These are phyloP conservation scores for Bombardia bombarda DNA, from an alignment of 495 filamentous ascomycete genomes.

Conservation along the genomic window DNA sequence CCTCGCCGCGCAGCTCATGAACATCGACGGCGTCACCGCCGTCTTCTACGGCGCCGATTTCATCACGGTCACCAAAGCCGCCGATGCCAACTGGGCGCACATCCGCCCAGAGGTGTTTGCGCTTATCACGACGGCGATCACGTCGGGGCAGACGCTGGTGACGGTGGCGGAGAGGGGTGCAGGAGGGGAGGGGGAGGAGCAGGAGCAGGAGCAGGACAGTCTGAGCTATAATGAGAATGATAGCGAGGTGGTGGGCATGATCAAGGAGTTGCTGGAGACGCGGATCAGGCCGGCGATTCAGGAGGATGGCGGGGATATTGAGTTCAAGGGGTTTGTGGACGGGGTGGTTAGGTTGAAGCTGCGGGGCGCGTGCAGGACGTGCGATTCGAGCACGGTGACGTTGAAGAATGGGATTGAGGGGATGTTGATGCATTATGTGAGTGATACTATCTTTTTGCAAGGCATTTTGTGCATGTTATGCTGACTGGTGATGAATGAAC, in stretches of 20 bases:
- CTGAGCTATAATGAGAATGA: conserved; percentile 77
- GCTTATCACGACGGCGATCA: conserved; percentile 85
- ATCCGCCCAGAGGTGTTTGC: conserved; percentile 93
- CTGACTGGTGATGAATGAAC: conserved; percentile 1
- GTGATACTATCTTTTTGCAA: conserved; percentile 12
- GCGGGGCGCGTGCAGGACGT: conserved; percentile 87
- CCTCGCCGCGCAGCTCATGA: conserved; percentile 79
- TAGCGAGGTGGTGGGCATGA: conserved; percentile 91
- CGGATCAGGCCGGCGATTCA: conserved; percentile 90
- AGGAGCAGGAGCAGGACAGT: conserved; percentile 52
- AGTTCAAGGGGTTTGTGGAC: conserved; percentile 81
- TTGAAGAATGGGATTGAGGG: conserved; percentile 95
- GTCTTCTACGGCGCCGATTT: conserved; percentile 96
- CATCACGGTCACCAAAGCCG: conserved; percentile 89
- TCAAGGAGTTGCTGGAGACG: conserved; percentile 97
- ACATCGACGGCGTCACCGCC: conserved; percentile 81
- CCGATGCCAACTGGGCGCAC: conserved; percentile 84
- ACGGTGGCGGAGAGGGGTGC: conserved; percentile 55
- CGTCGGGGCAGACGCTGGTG: conserved; percentile 73
- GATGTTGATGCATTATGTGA: conserved; percentile 76
- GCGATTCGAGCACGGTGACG: conserved; percentile 92
- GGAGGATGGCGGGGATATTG: conserved; percentile 96
- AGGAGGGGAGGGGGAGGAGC: conserved; percentile 21
- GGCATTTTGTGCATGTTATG: neutral
- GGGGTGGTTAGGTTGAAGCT: conserved; percentile 82